These are phyloP conservation scores for Rhizophora mangle DNA, from an alignment of 345 rosid genomes.

Conservation along the genomic window DNA sequence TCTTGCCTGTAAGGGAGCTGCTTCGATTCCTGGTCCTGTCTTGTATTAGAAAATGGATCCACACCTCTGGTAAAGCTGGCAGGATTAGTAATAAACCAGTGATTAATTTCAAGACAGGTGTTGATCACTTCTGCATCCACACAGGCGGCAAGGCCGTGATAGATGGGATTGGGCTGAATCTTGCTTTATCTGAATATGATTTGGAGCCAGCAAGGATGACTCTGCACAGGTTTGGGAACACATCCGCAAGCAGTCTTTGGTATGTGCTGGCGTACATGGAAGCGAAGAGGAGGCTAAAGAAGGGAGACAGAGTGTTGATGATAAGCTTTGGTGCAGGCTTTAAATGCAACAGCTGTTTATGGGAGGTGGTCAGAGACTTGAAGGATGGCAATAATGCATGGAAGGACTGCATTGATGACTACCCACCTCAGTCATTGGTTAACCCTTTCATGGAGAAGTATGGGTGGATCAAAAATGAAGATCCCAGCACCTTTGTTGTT, in stretches of 20 bases:
- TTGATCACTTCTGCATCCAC: constrained; percentile 88
- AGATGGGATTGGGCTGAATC: constrained; percentile 67
- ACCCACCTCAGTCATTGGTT: constrained; percentile 64
- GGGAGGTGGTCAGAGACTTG: constrained; percentile 68
- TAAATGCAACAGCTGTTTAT: constrained; percentile 76
- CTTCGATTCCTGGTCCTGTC: constrained; percentile 41
- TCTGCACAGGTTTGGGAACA: constrained; percentile 88
- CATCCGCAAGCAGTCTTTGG: constrained; percentile 92
- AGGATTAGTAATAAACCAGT: constrained; percentile 28
- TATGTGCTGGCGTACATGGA: constrained; percentile 90
- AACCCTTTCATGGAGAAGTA: constrained; percentile 80
- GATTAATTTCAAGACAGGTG: constrained; percentile 70
- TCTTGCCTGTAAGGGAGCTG: constrained; percentile 71
- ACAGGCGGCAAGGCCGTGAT: constrained; percentile 95
- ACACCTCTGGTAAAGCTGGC: constrained; percentile 9
- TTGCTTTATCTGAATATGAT: constrained; percentile 59
- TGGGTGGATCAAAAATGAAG: constrained; percentile 88
- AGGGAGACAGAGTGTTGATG: constrained; percentile 70
- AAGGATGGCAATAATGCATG: constrained; percentile 49
- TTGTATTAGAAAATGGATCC: constrained; percentile 33
- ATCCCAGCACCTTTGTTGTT: constrained; percentile 53
- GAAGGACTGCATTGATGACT: constrained; percentile 58
- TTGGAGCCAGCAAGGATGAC: constrained; percentile 96
- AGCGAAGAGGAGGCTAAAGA: constrained; percentile 74
- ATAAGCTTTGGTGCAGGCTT: constrained; percentile 80